Percentiles rank a stretch among this genome's conserved stretches.
Conservation (phyloP, 2,329 filamentous ascomycete genomes). For the Pseudogymnoascus sp. region DNA sequence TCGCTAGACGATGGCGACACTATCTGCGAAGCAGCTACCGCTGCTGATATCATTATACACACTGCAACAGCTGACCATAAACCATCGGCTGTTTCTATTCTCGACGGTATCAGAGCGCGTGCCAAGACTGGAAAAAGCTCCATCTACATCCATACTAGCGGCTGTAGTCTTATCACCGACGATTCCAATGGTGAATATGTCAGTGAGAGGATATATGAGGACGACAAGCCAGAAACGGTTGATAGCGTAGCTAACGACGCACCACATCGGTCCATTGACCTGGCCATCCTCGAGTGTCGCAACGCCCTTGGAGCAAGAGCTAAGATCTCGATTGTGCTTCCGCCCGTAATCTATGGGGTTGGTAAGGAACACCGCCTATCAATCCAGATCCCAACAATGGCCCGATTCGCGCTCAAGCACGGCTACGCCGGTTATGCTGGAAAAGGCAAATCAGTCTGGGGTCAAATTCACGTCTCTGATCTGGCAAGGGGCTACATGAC, state of each 20-base stretch:
- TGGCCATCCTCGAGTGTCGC: constrained; percentile 33
- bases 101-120: constrained; percentile 35
- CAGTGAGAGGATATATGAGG: constrained; percentile 34
- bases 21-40: constrained; percentile 30
- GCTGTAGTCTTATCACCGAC: constrained; percentile 35
- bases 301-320: constrained; percentile 32
- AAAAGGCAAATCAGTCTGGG: constrained; percentile 33
- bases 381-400: constrained; percentile 40
- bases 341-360: constrained; percentile 38
- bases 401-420: constrained; percentile 31
- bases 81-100: constrained; percentile 36
- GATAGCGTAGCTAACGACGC: constrained; percentile 35
- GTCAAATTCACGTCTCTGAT: constrained; percentile 39
- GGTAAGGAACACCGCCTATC: constrained; percentile 34
- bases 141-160: constrained; percentile 43
- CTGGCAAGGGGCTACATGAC: constrained; percentile 37
- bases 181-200: constrained; percentile 27
- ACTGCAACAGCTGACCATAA: constrained; percentile 42
- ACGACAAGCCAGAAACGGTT: constrained; percentile 32
- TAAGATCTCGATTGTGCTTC: constrained; percentile 41
- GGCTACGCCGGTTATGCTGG: constrained; percentile 33
- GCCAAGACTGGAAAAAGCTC: constrained; percentile 30
- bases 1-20: constrained; percentile 33
- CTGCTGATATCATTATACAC: constrained; percentile 38
- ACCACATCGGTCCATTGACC: constrained; percentile 38